These are phyloP conservation scores for Aspergillus olivimuriae DNA, from an alignment of 495 filamentous ascomycete species.

Conservation along the genomic window DNA sequence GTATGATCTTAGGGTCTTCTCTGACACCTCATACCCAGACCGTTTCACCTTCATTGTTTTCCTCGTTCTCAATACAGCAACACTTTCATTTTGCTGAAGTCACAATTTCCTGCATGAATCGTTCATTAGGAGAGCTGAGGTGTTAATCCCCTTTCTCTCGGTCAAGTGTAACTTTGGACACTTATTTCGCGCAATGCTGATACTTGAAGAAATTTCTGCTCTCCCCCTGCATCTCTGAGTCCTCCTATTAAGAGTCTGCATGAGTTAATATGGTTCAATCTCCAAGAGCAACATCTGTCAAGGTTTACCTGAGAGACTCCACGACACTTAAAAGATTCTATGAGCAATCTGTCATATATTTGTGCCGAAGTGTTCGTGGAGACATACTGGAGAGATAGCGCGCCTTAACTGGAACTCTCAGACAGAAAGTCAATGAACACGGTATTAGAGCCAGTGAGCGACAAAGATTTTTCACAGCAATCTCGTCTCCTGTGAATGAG, in stretches of 20 bases:
- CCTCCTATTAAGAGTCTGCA: neutral
- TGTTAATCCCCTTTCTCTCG: neutral
- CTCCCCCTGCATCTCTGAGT: neutral
- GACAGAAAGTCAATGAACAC: neutral
- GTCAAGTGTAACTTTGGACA: neutral
- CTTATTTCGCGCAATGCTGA: neutral
- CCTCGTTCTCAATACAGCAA: neutral
- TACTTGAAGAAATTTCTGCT: neutral
- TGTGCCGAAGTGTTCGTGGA: neutral
- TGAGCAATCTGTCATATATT: neutral
- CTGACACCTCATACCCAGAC: slow-evolving; percentile 23
- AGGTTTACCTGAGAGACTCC: neutral
- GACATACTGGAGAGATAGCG: neutral
- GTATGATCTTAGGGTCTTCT: slow-evolving; percentile 30
- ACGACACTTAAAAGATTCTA: neutral
- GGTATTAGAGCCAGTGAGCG: neutral
- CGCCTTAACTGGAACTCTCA: neutral
- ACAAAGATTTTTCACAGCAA: neutral
- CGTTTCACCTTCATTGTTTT: slow-evolving; percentile 7
- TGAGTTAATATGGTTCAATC: neutral
- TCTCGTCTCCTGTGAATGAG: neutral
- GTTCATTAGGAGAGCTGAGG: neutral
- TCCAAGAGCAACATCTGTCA: neutral
- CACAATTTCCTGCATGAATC: neutral
- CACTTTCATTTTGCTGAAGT: neutral